Conservation (phyloP, 2,329 filamentous ascomycete species). For the Fusarium sp. region DNA sequence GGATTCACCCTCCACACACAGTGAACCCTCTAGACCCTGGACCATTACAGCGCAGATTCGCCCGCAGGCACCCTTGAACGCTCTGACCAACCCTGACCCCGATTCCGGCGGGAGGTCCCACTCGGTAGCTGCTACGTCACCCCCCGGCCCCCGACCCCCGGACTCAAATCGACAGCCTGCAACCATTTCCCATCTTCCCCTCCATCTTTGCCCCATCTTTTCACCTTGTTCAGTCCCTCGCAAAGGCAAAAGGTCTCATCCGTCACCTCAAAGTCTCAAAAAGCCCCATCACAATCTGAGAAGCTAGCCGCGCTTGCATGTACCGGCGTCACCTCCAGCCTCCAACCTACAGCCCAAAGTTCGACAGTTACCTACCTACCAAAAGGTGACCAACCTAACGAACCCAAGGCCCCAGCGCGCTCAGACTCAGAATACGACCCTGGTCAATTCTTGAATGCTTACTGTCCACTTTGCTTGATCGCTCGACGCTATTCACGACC, state of each 20-base stretch:
- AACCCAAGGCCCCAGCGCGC: conserved; percentile 8
- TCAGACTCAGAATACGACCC: conserved; percentile 15
- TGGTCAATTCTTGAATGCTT: conserved; percentile 17
- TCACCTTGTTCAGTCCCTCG: not conserved
- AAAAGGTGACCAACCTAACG: not conserved
- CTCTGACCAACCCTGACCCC: conserved; percentile 30
- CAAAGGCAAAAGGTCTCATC: conserved; percentile 32
- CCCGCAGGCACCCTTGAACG: conserved; percentile 17
- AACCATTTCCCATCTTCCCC: conserved; percentile 17
- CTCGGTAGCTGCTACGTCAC: conserved; percentile 43
- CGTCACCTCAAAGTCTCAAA: conserved; percentile 8
- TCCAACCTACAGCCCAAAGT: not conserved
- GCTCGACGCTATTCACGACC: not conserved
- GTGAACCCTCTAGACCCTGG: conserved; percentile 22
- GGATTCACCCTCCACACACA: conserved; percentile 19
- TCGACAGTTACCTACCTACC: conserved; percentile 3
- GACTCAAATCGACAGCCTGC: conserved; percentile 33
- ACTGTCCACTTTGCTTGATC: conserved; percentile 2
- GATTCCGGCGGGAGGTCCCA: conserved; percentile 33
- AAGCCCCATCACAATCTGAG: conserved; percentile 22
- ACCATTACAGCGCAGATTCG: conserved; percentile 13
- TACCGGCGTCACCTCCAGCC: conserved; percentile 27
- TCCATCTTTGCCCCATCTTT: conserved; percentile 36
- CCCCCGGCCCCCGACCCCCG: conserved; percentile 15
- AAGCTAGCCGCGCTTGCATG: conserved; percentile 32